phyloP scores from a whole-genome alignment of 2,329 filamentous ascomycete genomes.

The Thelonectria rubi region DNA sequence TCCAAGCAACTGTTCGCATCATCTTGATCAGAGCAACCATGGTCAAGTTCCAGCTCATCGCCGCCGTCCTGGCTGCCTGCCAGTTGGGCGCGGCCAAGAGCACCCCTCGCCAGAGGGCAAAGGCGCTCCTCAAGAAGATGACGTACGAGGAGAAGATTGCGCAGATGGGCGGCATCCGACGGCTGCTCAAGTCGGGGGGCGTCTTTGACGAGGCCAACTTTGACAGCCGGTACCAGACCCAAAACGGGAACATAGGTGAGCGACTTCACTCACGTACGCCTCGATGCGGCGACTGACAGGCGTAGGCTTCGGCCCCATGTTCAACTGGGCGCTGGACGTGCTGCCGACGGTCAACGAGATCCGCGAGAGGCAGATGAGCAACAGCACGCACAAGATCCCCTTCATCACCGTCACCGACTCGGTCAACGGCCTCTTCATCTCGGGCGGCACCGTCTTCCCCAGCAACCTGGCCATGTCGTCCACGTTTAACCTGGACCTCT shows the following conservation, averaged over 20 bases:
- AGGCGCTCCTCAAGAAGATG: constrained; percentile 31
- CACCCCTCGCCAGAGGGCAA: constrained; percentile 26
- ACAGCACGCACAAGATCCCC: constrained; percentile 30
- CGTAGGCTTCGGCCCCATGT: constrained; percentile 42
- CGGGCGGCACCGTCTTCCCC: constrained; percentile 46
- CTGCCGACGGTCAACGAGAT: constrained; percentile 41
- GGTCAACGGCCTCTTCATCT: constrained; percentile 44
- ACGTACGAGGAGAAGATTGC: constrained; percentile 35
- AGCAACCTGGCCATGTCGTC: constrained; percentile 44
- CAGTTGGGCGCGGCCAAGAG: constrained; percentile 9
- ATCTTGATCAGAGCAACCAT: constrained; percentile 12
- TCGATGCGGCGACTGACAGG: not conserved
- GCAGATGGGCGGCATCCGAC: constrained; percentile 33
- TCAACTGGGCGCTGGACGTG: constrained; percentile 43
- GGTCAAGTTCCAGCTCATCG: constrained; percentile 26
- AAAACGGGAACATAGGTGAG: constrained; percentile 36
- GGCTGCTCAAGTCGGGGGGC: constrained; percentile 23
- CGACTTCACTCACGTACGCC: not conserved
- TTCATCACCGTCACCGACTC: constrained; percentile 37
- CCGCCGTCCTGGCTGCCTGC: constrained; percentile 17
- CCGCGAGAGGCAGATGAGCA: constrained; percentile 29
- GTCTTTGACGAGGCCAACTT: constrained; percentile 30
- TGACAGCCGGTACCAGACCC: constrained; percentile 26
- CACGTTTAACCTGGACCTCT: constrained; percentile 45
- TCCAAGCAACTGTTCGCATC: not conserved